Evolutionary conservation across 2,329 filamentous ascomycete genomes (phyloP).

Genomic region (Talaromyces sp.): DNA sequence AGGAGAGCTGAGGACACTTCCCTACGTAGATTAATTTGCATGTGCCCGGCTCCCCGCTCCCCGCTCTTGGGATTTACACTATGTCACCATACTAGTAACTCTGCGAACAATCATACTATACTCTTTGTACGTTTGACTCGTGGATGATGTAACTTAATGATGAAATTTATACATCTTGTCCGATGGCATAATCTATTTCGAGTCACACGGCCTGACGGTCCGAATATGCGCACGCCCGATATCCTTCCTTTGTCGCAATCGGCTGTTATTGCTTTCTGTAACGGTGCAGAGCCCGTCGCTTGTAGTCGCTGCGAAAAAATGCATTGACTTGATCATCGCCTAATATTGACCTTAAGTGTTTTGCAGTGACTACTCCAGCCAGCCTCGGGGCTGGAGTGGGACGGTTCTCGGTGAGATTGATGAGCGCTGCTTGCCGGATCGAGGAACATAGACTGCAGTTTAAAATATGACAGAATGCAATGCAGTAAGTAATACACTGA

Average conservation of each 20-base stretch:
- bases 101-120: neutral
- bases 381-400: neutral
- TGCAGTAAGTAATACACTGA: neutral
- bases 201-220: neutral
- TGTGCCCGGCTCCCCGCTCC: constrained; percentile 3
- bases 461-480: neutral
- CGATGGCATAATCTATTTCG: neutral
- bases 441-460: neutral
- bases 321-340: neutral
- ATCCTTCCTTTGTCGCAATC: neutral
- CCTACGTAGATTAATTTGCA: neutral
- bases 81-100: neutral
- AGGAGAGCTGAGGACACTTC: neutral
- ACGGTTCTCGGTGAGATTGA: neutral
- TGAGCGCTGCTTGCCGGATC: neutral
- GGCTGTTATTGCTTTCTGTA: neutral
- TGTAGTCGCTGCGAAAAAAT: neutral
- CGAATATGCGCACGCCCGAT: neutral
- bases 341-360: neutral
- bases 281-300: neutral
- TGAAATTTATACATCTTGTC: neutral
- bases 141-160: neutral
- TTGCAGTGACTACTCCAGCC: neutral
- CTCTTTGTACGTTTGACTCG: neutral
- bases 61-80: neutral